Evolutionary conservation across 805 yeast species (phyloP).

Genomic region (Jamesozyma jinghongensis): DNA sequence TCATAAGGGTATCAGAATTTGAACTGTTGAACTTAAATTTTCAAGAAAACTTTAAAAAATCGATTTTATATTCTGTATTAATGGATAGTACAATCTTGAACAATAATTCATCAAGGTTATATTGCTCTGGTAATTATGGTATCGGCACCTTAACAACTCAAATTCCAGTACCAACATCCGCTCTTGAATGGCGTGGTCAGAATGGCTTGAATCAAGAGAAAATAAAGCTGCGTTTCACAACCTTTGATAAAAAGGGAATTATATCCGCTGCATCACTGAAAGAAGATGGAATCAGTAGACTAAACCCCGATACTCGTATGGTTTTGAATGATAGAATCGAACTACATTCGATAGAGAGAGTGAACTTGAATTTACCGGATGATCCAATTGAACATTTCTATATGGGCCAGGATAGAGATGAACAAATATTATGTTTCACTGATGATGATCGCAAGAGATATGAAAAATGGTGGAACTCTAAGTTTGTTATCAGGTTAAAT

Average conservation of each 20-base stretch:
- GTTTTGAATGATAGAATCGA: background rate
- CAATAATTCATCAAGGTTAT: constrained; percentile 8
- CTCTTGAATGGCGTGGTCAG: constrained; percentile 10
- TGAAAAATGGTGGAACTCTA: constrained; percentile 8
- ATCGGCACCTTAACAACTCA: constrained; percentile 21
- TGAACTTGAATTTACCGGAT: background rate
- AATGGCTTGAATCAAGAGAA: constrained; percentile 2
- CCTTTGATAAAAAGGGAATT: constrained; percentile 12
- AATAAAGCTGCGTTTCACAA: constrained; percentile 13
- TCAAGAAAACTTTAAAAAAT: constrained; percentile 11
- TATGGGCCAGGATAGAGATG: background rate
- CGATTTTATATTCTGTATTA: constrained; percentile 11
- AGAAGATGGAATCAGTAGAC: background rate
- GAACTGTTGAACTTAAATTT: constrained; percentile 19
- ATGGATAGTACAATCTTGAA: constrained; percentile 16
- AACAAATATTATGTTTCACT: background rate
- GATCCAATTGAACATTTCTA: constrained; percentile 3
- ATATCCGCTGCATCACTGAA: constrained; percentile 4
- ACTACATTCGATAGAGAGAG: background rate
- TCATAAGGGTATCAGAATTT: constrained; percentile 13
- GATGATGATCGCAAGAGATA: constrained; percentile 8
- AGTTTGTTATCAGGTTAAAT: background rate
- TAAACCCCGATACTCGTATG: background rate
- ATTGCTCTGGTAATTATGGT: constrained; percentile 18
- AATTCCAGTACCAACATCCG: constrained; percentile 20